phyloP scores from a whole-genome alignment of 1,139 yeast species.

The Pichia cactophila region DNA sequence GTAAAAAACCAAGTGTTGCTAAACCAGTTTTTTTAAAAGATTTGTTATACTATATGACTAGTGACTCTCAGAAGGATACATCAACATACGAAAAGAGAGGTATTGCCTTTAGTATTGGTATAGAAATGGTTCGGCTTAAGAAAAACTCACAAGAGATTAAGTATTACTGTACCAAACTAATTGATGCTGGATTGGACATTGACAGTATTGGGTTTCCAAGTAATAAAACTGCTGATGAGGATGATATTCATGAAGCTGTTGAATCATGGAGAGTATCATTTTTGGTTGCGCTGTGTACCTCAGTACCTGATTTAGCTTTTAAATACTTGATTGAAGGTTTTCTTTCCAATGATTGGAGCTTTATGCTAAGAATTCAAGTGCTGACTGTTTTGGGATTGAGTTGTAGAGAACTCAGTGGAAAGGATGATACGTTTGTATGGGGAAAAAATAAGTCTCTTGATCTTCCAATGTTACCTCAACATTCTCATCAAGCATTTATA shows the following conservation, averaged over 20 bases:
- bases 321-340: constrained; percentile 37
- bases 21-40: constrained; percentile 59
- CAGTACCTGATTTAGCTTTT: constrained; percentile 36
- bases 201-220: constrained; percentile 39
- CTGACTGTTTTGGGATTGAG: constrained; percentile 50
- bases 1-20: constrained; percentile 32
- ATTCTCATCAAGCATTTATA: constrained; percentile 35
- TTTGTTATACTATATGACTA: constrained; percentile 43
- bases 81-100: constrained; percentile 45
- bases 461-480: constrained; percentile 35
- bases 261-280: constrained; percentile 42
- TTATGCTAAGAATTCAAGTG: constrained; percentile 52
- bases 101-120: constrained; percentile 45
- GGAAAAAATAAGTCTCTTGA: constrained; percentile 35
- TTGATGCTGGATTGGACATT: constrained; percentile 40
- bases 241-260: constrained; percentile 31
- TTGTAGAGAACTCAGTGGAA: constrained; percentile 53
- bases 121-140: constrained; percentile 50
- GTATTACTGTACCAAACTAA: constrained; percentile 40
- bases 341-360: constrained; percentile 55
- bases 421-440: constrained; percentile 34
- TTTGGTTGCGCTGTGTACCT: constrained; percentile 45
- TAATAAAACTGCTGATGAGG: constrained; percentile 5
- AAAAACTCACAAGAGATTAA: constrained; percentile 49
- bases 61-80: constrained; percentile 35